Evolutionary conservation across 352 stramenopile genomes (phyloP), one percentile per base, ranked within the genome.

Genomic region (Globisporangium alternatum): DNA sequence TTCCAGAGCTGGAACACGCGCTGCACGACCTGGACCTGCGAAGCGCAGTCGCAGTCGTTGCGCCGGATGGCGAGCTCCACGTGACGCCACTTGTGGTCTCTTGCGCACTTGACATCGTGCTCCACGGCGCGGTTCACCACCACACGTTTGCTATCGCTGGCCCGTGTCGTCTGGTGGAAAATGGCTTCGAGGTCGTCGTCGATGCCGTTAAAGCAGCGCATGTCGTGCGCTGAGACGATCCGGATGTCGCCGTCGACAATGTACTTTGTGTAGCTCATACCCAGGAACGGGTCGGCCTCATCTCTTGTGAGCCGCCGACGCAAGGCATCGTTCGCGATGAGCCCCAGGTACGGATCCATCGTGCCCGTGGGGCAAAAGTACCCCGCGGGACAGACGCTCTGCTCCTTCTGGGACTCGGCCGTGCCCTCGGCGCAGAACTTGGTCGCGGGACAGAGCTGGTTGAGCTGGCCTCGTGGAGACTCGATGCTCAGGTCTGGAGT

Each of bases 301-400:
- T 81, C 54, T 6, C 64, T 66, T 2, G 72, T 74, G 2, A 98
- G 70, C n/a, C 74, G 62, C 30, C 94, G 78, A 22, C 78, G 84
- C 25, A 98, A 43, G 3, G 83, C 92, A 68, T 99, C 97, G 65
- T 98, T 92, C 2, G 96, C 93, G 3, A 98, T 80, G 2, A 80
- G 72, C 8, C 96, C 96, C 3, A 91, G 66, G 25, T 91, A 77
- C 58, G 91, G 88, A 65, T 98, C 89, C 3, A 78, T 78, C 10
- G 96, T 98, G 0, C 96, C 97, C 8, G 95, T 98, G 0, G 96
- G 97, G 67, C 96, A 99, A 74, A 98, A 99, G 78, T 98, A 97
- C 22, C 94, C 88, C 15, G 74, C 71, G 6, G 92, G 93, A 69
- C 97, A 99, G 19, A 71, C 35, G 39, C 81, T 86, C 3, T 77